phyloP scores from a whole-genome alignment of 2,329 filamentous ascomycete species.

The Blastomyces percursus region DNA sequence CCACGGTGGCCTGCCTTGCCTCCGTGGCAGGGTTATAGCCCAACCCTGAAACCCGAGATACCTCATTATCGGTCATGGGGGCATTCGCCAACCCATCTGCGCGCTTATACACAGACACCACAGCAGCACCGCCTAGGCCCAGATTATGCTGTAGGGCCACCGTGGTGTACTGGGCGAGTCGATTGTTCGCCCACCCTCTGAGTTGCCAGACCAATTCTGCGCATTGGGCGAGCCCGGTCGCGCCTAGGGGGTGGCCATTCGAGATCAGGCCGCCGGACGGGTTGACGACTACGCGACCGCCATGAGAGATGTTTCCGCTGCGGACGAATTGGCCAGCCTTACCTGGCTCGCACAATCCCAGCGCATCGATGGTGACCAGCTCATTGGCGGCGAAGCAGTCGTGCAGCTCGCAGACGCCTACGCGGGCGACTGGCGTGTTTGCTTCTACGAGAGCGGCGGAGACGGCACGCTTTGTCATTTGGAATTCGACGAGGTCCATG shows the following conservation, averaged over 20 bases:
- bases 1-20: slow-evolving; percentile 8
- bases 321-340: slow-evolving; percentile 18
- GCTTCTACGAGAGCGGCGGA: slow-evolving; percentile 18
- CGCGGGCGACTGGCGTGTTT: slow-evolving; percentile 11
- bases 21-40: slow-evolving; percentile 12
- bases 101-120: slow-evolving; percentile 17
- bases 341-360: slow-evolving; percentile 18
- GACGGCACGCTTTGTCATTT: slow-evolving; percentile 20
- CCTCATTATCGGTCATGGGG: neutral
- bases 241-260: slow-evolving; percentile 24
- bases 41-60: slow-evolving; percentile 1
- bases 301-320: slow-evolving; percentile 18
- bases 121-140: slow-evolving; percentile 21
- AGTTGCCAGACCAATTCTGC: slow-evolving; percentile 24
- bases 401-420: slow-evolving; percentile 21
- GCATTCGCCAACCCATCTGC: slow-evolving; percentile 7
- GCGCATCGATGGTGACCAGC: slow-evolving; percentile 18
- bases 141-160: slow-evolving; percentile 23
- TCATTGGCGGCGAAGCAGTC: slow-evolving; percentile 25
- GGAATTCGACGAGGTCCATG: slow-evolving; percentile 22
- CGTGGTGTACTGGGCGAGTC: slow-evolving; percentile 12
- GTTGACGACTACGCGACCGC: slow-evolving; percentile 19
- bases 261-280: slow-evolving; percentile 23
- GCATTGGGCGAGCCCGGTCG: slow-evolving; percentile 23
- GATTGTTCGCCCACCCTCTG: slow-evolving; percentile 22